phyloP scores from a whole-genome alignment of 352 stramenopile species.

The Phytophthora tentaculata region DNA sequence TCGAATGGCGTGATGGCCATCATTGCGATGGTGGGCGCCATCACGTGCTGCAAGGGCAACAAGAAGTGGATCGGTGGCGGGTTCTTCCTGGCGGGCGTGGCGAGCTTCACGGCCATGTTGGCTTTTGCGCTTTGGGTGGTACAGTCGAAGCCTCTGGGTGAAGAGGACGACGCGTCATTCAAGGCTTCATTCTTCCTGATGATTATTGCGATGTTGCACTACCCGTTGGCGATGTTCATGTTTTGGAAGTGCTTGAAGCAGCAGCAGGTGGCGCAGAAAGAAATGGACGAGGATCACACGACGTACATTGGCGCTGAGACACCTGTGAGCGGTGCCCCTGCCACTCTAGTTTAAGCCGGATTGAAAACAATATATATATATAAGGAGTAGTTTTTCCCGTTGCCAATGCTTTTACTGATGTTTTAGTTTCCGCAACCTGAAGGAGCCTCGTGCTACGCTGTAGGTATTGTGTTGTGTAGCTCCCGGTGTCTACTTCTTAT shows the following conservation, averaged over 20 bases:
- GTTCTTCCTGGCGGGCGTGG: slow-evolving; percentile 28
- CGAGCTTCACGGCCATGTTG: slow-evolving; percentile 17
- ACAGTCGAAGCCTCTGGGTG: slow-evolving; percentile 51
- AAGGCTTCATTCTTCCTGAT: slow-evolving; percentile 64
- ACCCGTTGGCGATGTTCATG: slow-evolving; percentile 41
- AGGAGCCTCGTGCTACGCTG: too few species aligned
- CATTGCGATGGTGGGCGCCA: slow-evolving; percentile 54
- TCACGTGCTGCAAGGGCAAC: slow-evolving; percentile 48
- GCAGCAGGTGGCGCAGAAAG: slow-evolving; percentile 12
- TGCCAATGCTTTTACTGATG: too few species aligned
- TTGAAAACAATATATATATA: too few species aligned
- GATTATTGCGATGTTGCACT: slow-evolving; percentile 65
- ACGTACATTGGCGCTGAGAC: not conserved
- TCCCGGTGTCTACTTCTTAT: too few species aligned
- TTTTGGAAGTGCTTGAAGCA: slow-evolving; percentile 37
- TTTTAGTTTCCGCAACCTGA: too few species aligned
- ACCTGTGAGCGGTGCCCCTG: too few species aligned
- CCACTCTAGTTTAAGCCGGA: too few species aligned
- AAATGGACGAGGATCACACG: slow-evolving; percentile 10
- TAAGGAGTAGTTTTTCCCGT: too few species aligned
- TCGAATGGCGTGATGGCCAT: slow-evolving; percentile 49
- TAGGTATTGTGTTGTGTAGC: too few species aligned
- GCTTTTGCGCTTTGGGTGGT: slow-evolving; percentile 51
- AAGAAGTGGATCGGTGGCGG: slow-evolving; percentile 28
- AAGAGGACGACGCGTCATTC: slow-evolving; percentile 58